Conservation (phyloP, 495 filamentous ascomycete genomes). For the Cercophora scortea region DNA sequence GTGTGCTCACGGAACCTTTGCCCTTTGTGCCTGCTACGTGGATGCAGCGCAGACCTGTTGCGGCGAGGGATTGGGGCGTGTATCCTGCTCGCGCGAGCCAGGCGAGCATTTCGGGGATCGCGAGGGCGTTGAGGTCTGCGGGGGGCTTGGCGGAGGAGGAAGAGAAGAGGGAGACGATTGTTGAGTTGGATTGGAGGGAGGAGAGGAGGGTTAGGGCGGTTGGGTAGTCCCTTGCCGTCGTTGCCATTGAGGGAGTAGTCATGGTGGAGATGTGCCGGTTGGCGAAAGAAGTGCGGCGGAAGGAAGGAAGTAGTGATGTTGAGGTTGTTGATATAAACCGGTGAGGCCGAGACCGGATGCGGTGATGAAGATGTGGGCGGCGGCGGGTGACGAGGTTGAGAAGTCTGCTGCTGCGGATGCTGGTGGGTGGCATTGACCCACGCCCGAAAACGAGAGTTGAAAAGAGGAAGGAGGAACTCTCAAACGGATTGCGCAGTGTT, state of each 20-base stretch:
- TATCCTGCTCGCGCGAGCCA: slow-evolving; percentile 74
- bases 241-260: slow-evolving; percentile 61
- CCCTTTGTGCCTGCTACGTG: slow-evolving; percentile 59
- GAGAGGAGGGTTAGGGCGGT: slow-evolving; percentile 47
- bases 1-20: slow-evolving; percentile 48
- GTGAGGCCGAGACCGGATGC: not conserved
- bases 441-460: too few relatives aligned
- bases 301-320: not conserved
- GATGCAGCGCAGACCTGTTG: slow-evolving; percentile 29
- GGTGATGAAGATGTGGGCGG: not conserved
- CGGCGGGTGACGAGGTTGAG: too few relatives aligned
- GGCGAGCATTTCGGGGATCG: slow-evolving; percentile 80
- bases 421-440: too few relatives aligned
- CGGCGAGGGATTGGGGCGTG: slow-evolving; percentile 23
- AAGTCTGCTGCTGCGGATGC: too few relatives aligned
- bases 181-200: slow-evolving; percentile 65
- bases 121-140: slow-evolving; percentile 57
- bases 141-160: slow-evolving; percentile 1
- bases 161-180: slow-evolving; percentile 35
- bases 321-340: not conserved
- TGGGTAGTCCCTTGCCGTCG: slow-evolving; percentile 24
- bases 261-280: slow-evolving; percentile 47
- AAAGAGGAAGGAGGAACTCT: too few relatives aligned
- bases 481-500: too few relatives aligned
- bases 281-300: not conserved